These are phyloP conservation scores for Arachnopeziza araneosa DNA, from an alignment of 2,329 filamentous ascomycete genomes.

Conservation along the genomic window DNA sequence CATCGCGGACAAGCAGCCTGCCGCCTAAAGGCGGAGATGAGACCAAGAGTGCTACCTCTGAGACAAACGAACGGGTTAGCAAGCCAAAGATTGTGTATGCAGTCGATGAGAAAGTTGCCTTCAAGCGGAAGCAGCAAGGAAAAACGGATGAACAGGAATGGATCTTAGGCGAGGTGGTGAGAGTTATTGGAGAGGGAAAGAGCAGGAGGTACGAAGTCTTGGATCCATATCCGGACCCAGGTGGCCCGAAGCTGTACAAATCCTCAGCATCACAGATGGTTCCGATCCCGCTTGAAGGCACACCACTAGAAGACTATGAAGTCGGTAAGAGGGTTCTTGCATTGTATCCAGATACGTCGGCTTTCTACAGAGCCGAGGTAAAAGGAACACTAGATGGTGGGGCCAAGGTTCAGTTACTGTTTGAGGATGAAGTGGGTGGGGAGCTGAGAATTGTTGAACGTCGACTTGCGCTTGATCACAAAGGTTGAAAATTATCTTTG, in stretches of 20 bases:
- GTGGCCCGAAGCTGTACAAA: slow-evolving; percentile 49
- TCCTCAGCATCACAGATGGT: slow-evolving; percentile 73
- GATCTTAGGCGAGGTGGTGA: slow-evolving; percentile 74
- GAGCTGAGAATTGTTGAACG: slow-evolving; percentile 66
- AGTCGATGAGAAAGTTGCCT: slow-evolving; percentile 60
- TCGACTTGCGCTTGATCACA: slow-evolving; percentile 70
- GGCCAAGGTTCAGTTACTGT: slow-evolving; percentile 59
- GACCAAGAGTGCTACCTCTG: slow-evolving; percentile 17
- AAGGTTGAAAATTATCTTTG: slow-evolving; percentile 14
- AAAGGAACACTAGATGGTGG: slow-evolving; percentile 55
- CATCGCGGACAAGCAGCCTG: slow-evolving; percentile 25
- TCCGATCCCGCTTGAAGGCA: slow-evolving; percentile 58
- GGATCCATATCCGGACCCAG: slow-evolving; percentile 70
- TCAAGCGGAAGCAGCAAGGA: slow-evolving; percentile 51
- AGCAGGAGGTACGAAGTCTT: slow-evolving; percentile 74
- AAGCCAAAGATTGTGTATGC: slow-evolving; percentile 50
- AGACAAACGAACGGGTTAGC: slow-evolving; percentile 17
- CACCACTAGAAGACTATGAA: slow-evolving; percentile 55
- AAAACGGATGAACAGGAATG: slow-evolving; percentile 47
- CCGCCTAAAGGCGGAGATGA: slow-evolving; percentile 25
- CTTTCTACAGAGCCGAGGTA: slow-evolving; percentile 79
- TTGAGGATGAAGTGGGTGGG: slow-evolving; percentile 77
- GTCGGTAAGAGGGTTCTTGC: slow-evolving; percentile 69
- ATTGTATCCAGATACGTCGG: slow-evolving; percentile 77
- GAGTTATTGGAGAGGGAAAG: slow-evolving; percentile 70